A percentile compares a stretch with the other conserved stretches of the same genome.
Conservation (phyloP, 2,329 filamentous ascomycete genomes). For the Pezicula radicicola region DNA sequence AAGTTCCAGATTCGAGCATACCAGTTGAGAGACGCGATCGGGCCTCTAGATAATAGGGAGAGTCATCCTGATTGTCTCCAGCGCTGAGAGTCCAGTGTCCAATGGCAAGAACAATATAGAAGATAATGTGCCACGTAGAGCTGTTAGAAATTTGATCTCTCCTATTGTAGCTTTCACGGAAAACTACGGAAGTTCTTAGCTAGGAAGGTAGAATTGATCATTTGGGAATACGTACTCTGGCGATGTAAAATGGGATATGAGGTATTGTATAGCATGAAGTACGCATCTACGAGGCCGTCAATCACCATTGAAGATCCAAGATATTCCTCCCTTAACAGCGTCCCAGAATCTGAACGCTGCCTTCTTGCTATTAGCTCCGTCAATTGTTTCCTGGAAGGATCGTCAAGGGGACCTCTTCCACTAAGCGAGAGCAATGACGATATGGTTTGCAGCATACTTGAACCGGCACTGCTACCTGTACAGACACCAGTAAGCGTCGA, state of each 20-base stretch:
- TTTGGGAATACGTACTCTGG: conserved; percentile 1
- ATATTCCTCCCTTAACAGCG: conserved; percentile 7
- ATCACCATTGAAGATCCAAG: conserved; percentile 24
- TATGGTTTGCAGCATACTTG: conserved; percentile 11
- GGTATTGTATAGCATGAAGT: conserved; percentile 15
- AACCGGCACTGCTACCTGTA: conserved; percentile 11
- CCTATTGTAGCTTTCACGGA: conserved; percentile 22
- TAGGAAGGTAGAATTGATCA: too few species aligned
- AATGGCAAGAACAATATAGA: conserved; percentile 35
- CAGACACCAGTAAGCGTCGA: neutral
- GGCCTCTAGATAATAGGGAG: conserved; percentile 12
- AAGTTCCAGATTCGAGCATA: conserved; percentile 13
- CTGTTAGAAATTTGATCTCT: conserved; percentile 14
- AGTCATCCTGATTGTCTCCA: conserved; percentile 13
- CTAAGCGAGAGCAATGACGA: conserved; percentile 6
- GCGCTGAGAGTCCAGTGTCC: conserved; percentile 29
- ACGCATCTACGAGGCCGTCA: conserved; percentile 17
- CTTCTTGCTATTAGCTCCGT: conserved; percentile 5
- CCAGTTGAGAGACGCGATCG: conserved; percentile 9
- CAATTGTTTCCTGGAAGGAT: conserved; percentile 2
- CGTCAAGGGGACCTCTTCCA: conserved; percentile 6
- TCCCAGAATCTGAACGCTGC: conserved; percentile 7
- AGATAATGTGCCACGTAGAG: conserved; percentile 29
- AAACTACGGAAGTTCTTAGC: neutral
- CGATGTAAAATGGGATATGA: conserved; percentile 17